Base-by-base conservation (phyloP, 305 asterid species). In the Fraxinus albicans region DNA sequence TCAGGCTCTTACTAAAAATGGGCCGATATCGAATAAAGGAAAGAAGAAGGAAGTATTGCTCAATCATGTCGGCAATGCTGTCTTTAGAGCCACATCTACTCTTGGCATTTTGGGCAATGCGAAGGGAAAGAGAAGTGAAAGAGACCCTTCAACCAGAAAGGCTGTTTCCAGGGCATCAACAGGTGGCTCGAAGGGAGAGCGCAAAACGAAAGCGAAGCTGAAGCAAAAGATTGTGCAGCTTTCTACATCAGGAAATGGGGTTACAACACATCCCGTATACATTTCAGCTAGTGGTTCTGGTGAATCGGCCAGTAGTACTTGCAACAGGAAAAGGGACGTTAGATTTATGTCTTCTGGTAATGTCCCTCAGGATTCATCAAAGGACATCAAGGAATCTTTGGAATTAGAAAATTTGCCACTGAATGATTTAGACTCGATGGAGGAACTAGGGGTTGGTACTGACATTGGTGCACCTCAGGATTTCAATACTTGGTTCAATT, bases 71-170 rank as follows among this genome's bases (percentile, higher is more conserved):
- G 95, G 95, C 36, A 90, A 87, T 60, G 85, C 92, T 73, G 84
- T 84, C 25, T 85, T 85, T 76, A 89, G 94, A 81, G 86, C 91
- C 78, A 86, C 94, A n/a, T 81, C 93, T 76, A 86, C 87, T 83
- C 82, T 90, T 40, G 90, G 91, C 86, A 87, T 86, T 75, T 82
- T 84, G 44, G 97, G 97, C 47, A 92, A 97, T 83, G 91, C 93
- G 1, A 95, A 93, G 91, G 98, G 97, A 69, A 95, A 93, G 90
- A 89, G 98, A 90, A 94, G 98, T 25, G 97, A 93, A 76, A 89
- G 97, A 80, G 97, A 91, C 58, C 10, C 84, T 75, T 84, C 88
- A 55, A 80, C 73, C n/a, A 84, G 91, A 84, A 90, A 86, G 42
- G 84, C 81, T 67, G 82, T 75, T 73, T 85, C 87, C 36, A 94